Percentiles rank a stretch among this genome's conserved stretches.
Evolutionary conservation across 306 rosid species (phyloP).

Genomic region (Corylus heterophylla): DNA sequence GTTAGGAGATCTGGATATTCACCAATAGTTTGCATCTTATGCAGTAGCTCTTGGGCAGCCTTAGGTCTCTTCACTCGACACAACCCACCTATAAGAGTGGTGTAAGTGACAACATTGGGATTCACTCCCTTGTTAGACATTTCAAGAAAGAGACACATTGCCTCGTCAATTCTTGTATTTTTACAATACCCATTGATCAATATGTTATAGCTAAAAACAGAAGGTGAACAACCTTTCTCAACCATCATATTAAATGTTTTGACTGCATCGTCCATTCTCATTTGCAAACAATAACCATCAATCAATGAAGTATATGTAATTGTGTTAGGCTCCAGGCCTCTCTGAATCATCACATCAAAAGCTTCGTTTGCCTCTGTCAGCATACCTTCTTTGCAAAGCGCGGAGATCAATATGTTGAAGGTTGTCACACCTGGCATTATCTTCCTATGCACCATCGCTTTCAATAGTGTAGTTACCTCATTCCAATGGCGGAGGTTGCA

Average conservation of each 20-base stretch:
- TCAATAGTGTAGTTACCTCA: too few relatives aligned
- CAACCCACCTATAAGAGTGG: conserved; percentile 39
- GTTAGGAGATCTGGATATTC: conserved; percentile 42
- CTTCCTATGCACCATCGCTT: too few relatives aligned
- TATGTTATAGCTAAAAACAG: neutral
- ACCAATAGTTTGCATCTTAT: conserved; percentile 28
- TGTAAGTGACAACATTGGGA: conserved; percentile 41
- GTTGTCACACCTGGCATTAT: conserved; percentile 4
- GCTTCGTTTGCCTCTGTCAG: neutral
- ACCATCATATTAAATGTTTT: too few relatives aligned
- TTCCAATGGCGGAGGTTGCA: neutral
- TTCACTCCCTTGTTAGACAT: conserved; percentile 31
- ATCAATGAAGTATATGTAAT: conserved; percentile 7
- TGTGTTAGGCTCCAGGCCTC: conserved; percentile 10
- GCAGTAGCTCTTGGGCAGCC: conserved; percentile 33
- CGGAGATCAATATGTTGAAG: conserved; percentile 11
- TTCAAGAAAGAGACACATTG: conserved; percentile 38
- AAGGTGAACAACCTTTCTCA: conserved; percentile 27
- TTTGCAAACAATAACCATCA: too few relatives aligned
- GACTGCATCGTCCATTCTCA: too few relatives aligned
- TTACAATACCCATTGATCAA: conserved; percentile 29
- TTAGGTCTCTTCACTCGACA: conserved; percentile 35
- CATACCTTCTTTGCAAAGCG: conserved; percentile 22
- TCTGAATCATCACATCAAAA: conserved; percentile 17
- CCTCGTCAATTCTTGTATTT: conserved; percentile 27